Evolutionary conservation across 2,329 filamentous ascomycete species (phyloP), one percentile per base, ranked within the genome.

Genomic region (Nigrospora oryzae): DNA sequence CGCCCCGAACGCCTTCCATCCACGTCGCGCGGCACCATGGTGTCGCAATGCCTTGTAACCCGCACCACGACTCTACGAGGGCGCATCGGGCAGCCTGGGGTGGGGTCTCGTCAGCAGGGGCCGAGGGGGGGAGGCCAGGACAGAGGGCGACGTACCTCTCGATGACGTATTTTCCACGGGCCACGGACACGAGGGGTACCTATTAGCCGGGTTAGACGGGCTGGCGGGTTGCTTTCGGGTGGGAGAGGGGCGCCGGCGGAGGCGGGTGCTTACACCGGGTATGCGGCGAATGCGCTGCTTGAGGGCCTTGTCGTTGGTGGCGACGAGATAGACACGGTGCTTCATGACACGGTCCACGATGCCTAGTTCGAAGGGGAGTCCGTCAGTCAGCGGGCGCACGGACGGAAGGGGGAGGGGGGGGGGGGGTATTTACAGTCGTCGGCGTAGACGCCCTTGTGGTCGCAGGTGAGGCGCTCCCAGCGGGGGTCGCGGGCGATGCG

Each of bases 91-190:
- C 28, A 48, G 39, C 31, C 38, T 45, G 23, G 7, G 23, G 23
- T 2, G 5, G 5, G 5, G 5, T 5, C 10, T 28, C 23, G 23
- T 28, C 23, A 28, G 14, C 34, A 36, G 34, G 34, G 16, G 16
- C 14, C 34, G 16, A 36, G 5, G 34, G 34, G 11, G 10, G 34
- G 16, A 36, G 16, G 16, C 5, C 6, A 17, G 86, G 34, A 87
- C 88, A 64, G 89, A 86, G 5, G 90, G 90, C 50, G 96, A 28
- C 23, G 10, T 28, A 67, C 56, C 90, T 80, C 73, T 97, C 93
- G 58, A 98, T 93, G 40, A 91, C 84, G 66, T 96, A 97, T 66
- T 96, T 96, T 38, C 87, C 89, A 58, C 87, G 79, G 6, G 85
- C 86, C 28, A 93, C 88, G 58, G 83, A 89, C 73, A 95, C 76